Percentiles rank a stretch among this genome's conserved stretches.
phyloP scores from a whole-genome alignment of 768 basidiomycete species.

The Hericium rajendrae region DNA sequence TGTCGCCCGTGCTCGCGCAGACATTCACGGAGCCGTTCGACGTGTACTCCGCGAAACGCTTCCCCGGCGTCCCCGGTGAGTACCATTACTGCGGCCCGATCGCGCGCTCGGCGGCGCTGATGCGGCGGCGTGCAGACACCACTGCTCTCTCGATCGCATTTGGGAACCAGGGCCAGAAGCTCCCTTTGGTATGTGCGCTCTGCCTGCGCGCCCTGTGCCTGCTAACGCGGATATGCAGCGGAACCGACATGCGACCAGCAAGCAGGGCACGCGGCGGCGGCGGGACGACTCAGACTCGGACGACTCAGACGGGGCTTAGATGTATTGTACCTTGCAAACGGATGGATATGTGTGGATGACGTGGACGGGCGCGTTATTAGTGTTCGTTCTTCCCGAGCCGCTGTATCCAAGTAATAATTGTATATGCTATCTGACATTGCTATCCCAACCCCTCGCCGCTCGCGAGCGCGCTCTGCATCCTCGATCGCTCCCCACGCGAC shows the following conservation, averaged over 20 bases:
- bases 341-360: not conserved
- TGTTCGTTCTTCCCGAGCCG: not conserved
- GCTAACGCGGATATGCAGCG: constrained; percentile 37
- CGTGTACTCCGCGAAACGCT: constrained; percentile 89
- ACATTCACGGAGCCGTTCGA: constrained; percentile 76
- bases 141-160: constrained; percentile 83
- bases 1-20: constrained; percentile 75
- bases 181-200: constrained; percentile 59
- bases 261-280: constrained; percentile 45
- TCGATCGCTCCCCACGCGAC: constrained; percentile 3
- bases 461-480: not conserved
- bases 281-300: constrained; percentile 58
- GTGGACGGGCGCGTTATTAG: not conserved
- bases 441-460: not conserved
- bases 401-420: not conserved
- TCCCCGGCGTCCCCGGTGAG: constrained; percentile 86
- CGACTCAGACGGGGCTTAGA: constrained; percentile 46
- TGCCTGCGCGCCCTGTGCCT: constrained; percentile 4
- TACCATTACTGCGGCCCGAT: constrained; percentile 15
- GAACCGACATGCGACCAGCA: constrained; percentile 74
- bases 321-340: not conserved
- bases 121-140: constrained; percentile 43
- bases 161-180: constrained; percentile 83
- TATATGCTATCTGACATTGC: not conserved
- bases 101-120: not conserved